A percentile compares a stretch with the other conserved stretches of the same genome.
phyloP scores from a whole-genome alignment of 345 rosid genomes.

The Populus nigra region DNA sequence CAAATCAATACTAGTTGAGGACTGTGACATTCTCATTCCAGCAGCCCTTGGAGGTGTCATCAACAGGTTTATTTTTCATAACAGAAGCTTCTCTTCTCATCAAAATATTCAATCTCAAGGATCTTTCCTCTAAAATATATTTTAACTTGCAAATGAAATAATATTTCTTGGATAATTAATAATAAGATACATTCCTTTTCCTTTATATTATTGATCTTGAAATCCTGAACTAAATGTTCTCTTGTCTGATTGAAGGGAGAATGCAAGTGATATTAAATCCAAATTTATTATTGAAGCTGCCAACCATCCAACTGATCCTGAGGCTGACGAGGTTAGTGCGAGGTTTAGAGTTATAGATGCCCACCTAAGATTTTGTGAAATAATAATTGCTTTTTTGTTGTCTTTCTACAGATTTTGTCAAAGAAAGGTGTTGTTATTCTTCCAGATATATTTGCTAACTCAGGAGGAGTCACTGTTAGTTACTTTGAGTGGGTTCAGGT shows the following conservation, averaged over 20 bases:
- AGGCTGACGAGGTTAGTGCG: constrained; percentile 77
- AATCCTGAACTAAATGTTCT: background rate
- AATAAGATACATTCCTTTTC: background rate
- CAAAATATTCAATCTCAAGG: background rate
- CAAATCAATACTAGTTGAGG: constrained; percentile 64
- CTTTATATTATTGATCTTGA: background rate
- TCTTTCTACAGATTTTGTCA: constrained; percentile 51
- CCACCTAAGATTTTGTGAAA: background rate
- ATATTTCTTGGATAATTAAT: background rate
- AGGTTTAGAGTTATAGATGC: constrained; percentile 7
- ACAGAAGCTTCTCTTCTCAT: background rate
- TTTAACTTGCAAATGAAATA: background rate
- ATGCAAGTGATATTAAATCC: constrained; percentile 83
- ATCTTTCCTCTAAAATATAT: background rate
- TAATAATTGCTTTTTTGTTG: background rate
- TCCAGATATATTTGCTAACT: constrained; percentile 92
- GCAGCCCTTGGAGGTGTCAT: constrained; percentile 96
- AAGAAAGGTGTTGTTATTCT: constrained; percentile 91
- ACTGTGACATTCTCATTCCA: constrained; percentile 82
- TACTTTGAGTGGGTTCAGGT: constrained; percentile 99
- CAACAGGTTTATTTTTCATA: constrained; percentile 51
- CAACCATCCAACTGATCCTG: constrained; percentile 97
- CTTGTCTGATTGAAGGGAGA: constrained; percentile 49
- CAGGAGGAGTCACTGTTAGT: constrained; percentile 96
- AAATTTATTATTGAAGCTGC: constrained; percentile 90